Evolutionary conservation across 1,284 basidiomycete genomes (phyloP).

Genomic region (Sporisorium graminicola): DNA sequence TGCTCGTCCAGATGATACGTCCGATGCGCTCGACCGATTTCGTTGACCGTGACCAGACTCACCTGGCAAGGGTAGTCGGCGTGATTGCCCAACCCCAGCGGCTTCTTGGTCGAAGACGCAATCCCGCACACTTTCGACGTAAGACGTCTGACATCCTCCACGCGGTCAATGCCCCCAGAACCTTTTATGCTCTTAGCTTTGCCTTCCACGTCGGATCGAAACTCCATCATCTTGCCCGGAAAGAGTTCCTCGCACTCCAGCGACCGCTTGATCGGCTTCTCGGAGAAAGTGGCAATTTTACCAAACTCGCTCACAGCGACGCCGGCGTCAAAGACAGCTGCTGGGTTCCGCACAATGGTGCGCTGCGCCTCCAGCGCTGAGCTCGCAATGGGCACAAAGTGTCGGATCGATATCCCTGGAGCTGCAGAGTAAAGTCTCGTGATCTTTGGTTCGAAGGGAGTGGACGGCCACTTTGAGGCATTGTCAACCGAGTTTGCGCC

Average conservation of each 20-base stretch:
- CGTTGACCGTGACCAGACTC: slow-evolving; percentile 38
- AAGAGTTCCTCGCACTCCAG: neutral
- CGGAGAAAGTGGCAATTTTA: slow-evolving; percentile 16
- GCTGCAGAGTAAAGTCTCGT: slow-evolving; percentile 6
- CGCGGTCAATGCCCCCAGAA: slow-evolving; percentile 28
- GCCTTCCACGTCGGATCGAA: slow-evolving; percentile 11
- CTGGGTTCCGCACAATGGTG: slow-evolving; percentile 14
- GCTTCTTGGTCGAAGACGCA: slow-evolving; percentile 33
- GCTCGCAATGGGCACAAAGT: slow-evolving; percentile 22
- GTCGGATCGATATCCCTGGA: slow-evolving; percentile 19
- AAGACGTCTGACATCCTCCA: slow-evolving; percentile 34
- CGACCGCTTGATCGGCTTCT: neutral
- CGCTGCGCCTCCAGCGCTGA: neutral
- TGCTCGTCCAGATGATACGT: slow-evolving; percentile 38
- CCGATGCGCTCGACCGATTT: slow-evolving; percentile 11
- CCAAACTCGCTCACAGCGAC: slow-evolving; percentile 33
- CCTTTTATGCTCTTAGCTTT: slow-evolving; percentile 5
- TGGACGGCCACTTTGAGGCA: slow-evolving; percentile 9
- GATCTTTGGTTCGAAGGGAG: slow-evolving; percentile 15
- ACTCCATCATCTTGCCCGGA: slow-evolving; percentile 19
- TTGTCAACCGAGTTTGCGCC: neutral
- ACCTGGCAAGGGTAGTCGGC: slow-evolving; percentile 41
- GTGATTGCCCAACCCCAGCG: slow-evolving; percentile 29
- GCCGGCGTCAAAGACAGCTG: slow-evolving; percentile 23
- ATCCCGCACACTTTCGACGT: slow-evolving; percentile 47